These are phyloP conservation scores for Erythrophleum ivorense DNA, from an alignment of 331 rosid genomes.

Conservation along the genomic window DNA sequence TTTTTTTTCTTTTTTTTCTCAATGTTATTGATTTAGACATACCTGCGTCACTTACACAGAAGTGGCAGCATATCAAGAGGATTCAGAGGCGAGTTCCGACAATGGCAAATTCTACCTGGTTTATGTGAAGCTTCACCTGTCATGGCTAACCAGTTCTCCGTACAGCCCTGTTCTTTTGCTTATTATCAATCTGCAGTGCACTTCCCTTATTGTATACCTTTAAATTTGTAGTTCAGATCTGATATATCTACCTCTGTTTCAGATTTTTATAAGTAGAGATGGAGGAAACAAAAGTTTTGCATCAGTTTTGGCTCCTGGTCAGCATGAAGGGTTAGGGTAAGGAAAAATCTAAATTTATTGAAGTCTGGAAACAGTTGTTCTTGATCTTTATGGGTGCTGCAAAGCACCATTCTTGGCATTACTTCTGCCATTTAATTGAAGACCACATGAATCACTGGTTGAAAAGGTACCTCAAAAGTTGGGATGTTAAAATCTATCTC, in stretches of 20 bases:
- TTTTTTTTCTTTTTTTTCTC: not conserved
- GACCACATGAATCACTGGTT: not conserved
- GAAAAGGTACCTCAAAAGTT: not conserved
- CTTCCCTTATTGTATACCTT: conserved; percentile 30
- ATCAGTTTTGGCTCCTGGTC: conserved; percentile 98
- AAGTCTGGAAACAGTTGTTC: conserved; percentile 31
- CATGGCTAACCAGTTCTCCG: conserved; percentile 99
- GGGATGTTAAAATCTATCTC: conserved; percentile 1
- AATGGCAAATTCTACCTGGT: conserved; percentile 97
- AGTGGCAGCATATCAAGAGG: conserved; percentile 99
- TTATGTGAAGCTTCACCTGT: conserved; percentile 87
- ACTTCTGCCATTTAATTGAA: not conserved
- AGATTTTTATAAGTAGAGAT: conserved; percentile 94
- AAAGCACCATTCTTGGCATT: not conserved
- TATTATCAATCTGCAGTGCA: conserved; percentile 28
- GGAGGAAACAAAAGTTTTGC: conserved; percentile 89
- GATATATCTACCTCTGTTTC: conserved; percentile 50
- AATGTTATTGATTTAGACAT: conserved; percentile 38
- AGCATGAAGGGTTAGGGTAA: conserved; percentile 97
- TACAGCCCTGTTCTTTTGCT: conserved; percentile 48
- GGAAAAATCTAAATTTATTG: conserved; percentile 32
- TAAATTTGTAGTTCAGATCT: conserved; percentile 29
- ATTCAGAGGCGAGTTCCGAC: conserved; percentile 97
- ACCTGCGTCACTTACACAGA: conserved; percentile 49
- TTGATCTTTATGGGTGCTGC: conserved; percentile 6